Base-by-base conservation (phyloP, 495 filamentous ascomycete genomes). In the Aspergillus conjunctus region DNA sequence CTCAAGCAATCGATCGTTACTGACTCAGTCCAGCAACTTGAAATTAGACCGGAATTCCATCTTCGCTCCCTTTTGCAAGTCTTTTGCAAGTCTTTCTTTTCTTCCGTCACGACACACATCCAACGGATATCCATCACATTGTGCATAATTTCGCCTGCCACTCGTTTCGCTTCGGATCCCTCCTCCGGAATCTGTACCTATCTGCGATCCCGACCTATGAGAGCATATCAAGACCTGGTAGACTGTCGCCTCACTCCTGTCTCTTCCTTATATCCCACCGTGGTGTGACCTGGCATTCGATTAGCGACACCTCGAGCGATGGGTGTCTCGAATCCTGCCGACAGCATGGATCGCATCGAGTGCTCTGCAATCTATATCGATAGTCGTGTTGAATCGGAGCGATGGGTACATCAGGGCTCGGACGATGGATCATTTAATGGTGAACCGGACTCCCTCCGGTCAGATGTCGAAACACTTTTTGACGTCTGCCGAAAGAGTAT, bases 341-440 rank as follows among this genome's bases (percentile, higher is more conserved):
- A 66, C 63, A 79, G 69, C 65, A 89, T 90, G 87, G 89, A 91
- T 73, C 79, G 80, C 73, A 80, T 85, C 66, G 78, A 84, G 61
- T 93, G 88, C 77, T 87, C 89, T 77, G 86, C 91, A 60, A 87
- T 94, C 63, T 94, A 92, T 71, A 90, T 94, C 60, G 89, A 94
- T 76, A 87, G 87, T 69, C 84, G 85, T 53, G 84, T 90, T 54
- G 77, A 75, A 60, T 79, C 85, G 62, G 87, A 91, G 62, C 79
- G 86, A 68, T 77, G 81, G 75, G 78, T 87, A 55, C 76, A 69
- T 60, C 70, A 76, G 56, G 72, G 69, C 48, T 67, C 81, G 63
- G 65, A 71, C 61, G 63, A 66, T 45, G 53, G 66, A 66, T 66
- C 64, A 30, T 66, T 60, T 7, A 64, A 59, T 52, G 78, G 81